phyloP scores from a whole-genome alignment of 306 rosid genomes.

The Dalbergia cochinchinensis region DNA sequence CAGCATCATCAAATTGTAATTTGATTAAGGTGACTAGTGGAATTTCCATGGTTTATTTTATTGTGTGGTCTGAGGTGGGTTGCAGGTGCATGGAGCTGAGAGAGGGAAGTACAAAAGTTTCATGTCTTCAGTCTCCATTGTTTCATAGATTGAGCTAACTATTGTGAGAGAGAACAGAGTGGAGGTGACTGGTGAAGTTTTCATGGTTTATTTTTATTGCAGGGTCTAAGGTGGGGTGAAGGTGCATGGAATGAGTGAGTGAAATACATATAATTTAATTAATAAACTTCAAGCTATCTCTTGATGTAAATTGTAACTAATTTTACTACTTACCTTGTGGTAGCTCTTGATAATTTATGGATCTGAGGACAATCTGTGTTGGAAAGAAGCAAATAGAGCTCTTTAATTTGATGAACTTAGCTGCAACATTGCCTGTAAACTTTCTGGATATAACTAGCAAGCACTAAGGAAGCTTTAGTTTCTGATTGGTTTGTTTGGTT shows the following conservation, averaged over 20 bases:
- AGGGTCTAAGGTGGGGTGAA: not conserved
- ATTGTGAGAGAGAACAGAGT: not conserved
- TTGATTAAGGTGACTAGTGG: not conserved
- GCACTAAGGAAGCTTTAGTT: constrained; percentile 16
- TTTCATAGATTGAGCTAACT: constrained; percentile 22
- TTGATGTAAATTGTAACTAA: not conserved
- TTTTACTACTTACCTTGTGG: not conserved
- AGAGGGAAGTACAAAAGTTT: not conserved
- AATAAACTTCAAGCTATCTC: not conserved
- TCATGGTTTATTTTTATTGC: no score
- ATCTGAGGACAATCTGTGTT: not conserved
- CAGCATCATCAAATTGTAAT: not conserved
- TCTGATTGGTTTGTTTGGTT: not conserved
- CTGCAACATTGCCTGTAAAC: not conserved
- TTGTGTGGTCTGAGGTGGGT: no score
- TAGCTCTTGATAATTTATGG: not conserved
- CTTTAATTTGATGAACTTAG: constrained; percentile 3
- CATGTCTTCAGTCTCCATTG: not conserved
- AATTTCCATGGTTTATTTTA: no score
- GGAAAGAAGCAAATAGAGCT: not conserved
- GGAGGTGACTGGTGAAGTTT: not conserved
- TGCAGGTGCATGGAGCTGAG: not conserved
- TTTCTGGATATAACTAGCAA: constrained; percentile 1
- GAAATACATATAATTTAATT: constrained; percentile 3
- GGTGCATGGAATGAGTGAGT: constrained; percentile 4